These are phyloP conservation scores for Prunus mongolica DNA, from an alignment of 306 rosid species.

Conservation along the genomic window DNA sequence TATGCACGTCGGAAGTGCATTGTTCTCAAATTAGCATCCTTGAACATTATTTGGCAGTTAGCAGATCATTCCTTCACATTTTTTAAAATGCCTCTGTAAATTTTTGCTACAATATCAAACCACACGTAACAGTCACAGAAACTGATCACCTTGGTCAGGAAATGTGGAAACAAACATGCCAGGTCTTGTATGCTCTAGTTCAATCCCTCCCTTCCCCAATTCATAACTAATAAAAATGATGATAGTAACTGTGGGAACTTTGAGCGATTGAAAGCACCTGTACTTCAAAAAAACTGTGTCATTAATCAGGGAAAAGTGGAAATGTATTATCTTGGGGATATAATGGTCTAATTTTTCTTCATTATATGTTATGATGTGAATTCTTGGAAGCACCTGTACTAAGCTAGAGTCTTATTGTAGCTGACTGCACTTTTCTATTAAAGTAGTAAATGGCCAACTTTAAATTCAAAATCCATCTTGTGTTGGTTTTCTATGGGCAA, in stretches of 20 bases:
- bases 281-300: not conserved
- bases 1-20: not conserved
- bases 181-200: not conserved
- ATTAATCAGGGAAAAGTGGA: conserved; percentile 12
- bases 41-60: not conserved
- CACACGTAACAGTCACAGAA: not conserved
- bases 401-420: not conserved
- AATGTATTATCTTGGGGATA: not conserved
- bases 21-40: not conserved
- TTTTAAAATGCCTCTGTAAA: not conserved
- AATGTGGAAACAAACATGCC: not conserved
- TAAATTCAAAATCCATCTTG: conserved; percentile 10
- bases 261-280: not conserved
- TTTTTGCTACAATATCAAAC: not conserved
- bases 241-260: not conserved
- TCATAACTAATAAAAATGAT: not conserved
- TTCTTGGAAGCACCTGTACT: not conserved
- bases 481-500: not conserved
- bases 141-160: not conserved
- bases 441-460: not conserved
- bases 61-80: not conserved
- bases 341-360: not conserved
- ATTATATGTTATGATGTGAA: not conserved
- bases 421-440: not conserved
- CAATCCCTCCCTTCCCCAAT: not conserved